These are phyloP conservation scores for Pinus tabuliformis DNA, from an alignment of 75 land plant species.

Conservation along the genomic window DNA sequence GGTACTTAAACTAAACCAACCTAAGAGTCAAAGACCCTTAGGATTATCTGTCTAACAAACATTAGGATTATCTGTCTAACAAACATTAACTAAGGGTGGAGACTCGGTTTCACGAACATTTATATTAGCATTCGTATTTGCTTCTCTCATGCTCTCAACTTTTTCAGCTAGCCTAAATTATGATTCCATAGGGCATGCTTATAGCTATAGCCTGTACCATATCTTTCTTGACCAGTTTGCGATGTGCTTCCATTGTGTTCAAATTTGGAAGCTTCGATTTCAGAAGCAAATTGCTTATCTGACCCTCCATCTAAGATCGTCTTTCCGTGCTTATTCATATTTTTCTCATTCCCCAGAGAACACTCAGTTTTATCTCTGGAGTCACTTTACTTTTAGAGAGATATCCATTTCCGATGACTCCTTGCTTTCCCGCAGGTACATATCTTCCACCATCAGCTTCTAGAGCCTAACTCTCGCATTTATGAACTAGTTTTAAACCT, in stretches of 20 bases:
- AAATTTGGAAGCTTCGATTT: conserved; percentile 1
- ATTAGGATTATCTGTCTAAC: no score
- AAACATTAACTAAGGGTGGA: not conserved
- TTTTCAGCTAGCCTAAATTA: not conserved
- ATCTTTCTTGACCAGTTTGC: conserved; percentile 10
- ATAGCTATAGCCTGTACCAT: conserved; percentile 5
- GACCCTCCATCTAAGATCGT: not conserved
- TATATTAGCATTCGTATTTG: not conserved
- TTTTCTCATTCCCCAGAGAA: conserved; percentile 8
- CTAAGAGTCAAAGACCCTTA: no score
- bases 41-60: no score
- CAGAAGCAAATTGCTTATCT: conserved; percentile 2
- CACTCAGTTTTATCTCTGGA: not conserved
- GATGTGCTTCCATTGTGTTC: conserved; percentile 11
- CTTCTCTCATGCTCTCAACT: conserved; percentile 3
- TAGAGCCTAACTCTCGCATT: conserved; percentile 77
- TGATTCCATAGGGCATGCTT: conserved; percentile 11
- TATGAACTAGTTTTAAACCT: conserved; percentile 87
- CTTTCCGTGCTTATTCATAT: conserved; percentile 6
- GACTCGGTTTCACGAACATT: not conserved
- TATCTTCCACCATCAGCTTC: conserved; percentile 89
- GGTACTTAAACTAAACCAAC: no score
- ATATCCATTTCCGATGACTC: conserved; percentile 19
- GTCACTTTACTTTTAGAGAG: conserved; percentile 2
- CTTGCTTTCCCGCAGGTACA: conserved; percentile 46